Percentiles rank a stretch among this genome's conserved stretches.
phyloP scores from a whole-genome alignment of 2,329 filamentous ascomycete species.

The Aspergillus japonicus region DNA sequence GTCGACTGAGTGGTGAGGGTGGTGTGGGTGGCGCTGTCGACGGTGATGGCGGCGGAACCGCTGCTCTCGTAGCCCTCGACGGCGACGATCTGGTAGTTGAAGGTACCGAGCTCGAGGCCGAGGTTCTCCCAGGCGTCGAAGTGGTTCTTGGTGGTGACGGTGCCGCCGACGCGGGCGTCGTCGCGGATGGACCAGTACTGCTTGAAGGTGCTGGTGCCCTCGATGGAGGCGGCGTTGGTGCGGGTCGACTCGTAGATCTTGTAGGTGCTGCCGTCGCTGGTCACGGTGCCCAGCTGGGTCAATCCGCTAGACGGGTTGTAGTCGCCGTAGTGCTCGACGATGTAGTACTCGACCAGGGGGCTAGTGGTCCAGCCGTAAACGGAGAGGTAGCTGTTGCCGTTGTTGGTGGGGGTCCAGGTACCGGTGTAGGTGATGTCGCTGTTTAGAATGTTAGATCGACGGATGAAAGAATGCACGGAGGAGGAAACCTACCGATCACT shows the following conservation, averaged over 20 bases:
- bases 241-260: slow-evolving; percentile 39
- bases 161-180: slow-evolving; percentile 35
- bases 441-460: neutral
- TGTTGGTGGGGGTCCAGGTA: slow-evolving; percentile 22
- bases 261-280: slow-evolving; percentile 41
- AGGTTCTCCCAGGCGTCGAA: slow-evolving; percentile 36
- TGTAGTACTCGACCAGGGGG: slow-evolving; percentile 41
- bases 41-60: slow-evolving; percentile 38
- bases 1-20: neutral
- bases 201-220: slow-evolving; percentile 42
- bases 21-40: slow-evolving; percentile 12
- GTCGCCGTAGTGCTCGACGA: slow-evolving; percentile 35
- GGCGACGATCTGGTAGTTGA: slow-evolving; percentile 43
- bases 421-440: slow-evolving; percentile 31
- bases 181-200: slow-evolving; percentile 47
- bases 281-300: slow-evolving; percentile 36
- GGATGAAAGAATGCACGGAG: neutral
- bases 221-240: slow-evolving; percentile 41
- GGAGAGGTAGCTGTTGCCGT: slow-evolving; percentile 36
- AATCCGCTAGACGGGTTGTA: slow-evolving; percentile 34
- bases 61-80: slow-evolving; percentile 46
- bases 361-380: slow-evolving; percentile 46
- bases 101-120: slow-evolving; percentile 33
- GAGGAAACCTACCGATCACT: slow-evolving; percentile 44
- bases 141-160: slow-evolving; percentile 38